Evolutionary conservation across 2,329 filamentous ascomycete genomes (phyloP), one percentile per base, ranked within the genome.

Genomic region (Atkinsonella hypoxylon): DNA sequence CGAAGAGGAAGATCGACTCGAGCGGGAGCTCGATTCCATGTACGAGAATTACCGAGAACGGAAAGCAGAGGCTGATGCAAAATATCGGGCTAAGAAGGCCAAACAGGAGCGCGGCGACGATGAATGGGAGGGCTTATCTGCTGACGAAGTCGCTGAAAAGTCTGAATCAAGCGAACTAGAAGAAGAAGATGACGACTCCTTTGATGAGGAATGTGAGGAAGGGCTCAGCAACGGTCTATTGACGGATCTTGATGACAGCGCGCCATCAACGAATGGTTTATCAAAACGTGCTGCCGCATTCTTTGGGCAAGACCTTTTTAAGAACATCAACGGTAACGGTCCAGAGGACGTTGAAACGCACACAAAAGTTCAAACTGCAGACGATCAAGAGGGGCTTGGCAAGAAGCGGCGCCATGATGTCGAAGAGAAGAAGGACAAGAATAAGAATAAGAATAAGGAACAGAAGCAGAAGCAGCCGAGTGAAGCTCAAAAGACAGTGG

Each of bases 261-360:
- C 68, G 4, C 69, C 70, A 38, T 72, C 74, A 12, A 66, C 70
- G 8, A 72, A 58, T 47, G 61, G 63, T 3, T 73, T 97, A n/a
- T 95, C 89, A 2, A 90, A 83, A 65, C 81, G 89, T 55, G 93
- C 93, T 9, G 79, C 84, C 10, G 78, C 85, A 54, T 98, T 98
- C 70, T 98, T 98, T 66, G 85, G 87, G 59, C 91, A 96, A 64
- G 90, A 96, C 57, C 85, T 98, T 40, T 98, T 98, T 73, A 83
- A 90, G 58, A 87, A 82, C 17, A 49, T 53, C 4, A 41, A 41
- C 31, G 30, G 38, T 17, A 38, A 31, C 18, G 30, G 17, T 39
- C 82, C 97, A 49, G 80, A 81, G 20, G 86, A 80, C 0, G 66
- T 85, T 18, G 74, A 79, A 49, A 15, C 57, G 9, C 61, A 61